Percentiles rank a stretch among this genome's conserved stretches.
Conservation (phyloP, 192 early-diverging fungal species). For the Irineochytrium annulatum region DNA sequence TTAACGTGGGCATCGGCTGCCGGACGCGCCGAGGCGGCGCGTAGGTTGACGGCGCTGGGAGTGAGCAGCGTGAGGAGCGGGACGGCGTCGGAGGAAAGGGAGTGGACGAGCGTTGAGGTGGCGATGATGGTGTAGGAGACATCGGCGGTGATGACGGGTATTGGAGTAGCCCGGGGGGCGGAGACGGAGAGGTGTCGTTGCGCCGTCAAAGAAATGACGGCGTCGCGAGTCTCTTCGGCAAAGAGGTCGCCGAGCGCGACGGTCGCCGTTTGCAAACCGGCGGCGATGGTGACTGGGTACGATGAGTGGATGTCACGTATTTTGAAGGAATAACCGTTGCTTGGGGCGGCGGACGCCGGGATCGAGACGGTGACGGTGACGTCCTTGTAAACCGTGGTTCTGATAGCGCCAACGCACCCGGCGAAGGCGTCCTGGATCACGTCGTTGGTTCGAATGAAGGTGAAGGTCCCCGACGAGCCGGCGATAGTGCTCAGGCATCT, state of each 20-base stretch:
- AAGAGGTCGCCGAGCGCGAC: constrained; percentile 15
- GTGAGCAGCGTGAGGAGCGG: neutral
- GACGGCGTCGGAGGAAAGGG: neutral
- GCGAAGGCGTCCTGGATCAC: constrained; percentile 17
- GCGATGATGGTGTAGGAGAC: neutral
- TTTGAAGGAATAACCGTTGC: neutral
- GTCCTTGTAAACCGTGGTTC: constrained; percentile 8
- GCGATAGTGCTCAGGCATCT: neutral
- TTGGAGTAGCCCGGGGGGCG: neutral
- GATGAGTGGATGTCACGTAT: neutral
- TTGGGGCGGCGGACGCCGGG: neutral
- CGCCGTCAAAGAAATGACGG: constrained; percentile 3
- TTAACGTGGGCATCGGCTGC: neutral
- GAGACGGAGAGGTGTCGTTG: neutral
- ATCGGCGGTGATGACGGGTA: neutral
- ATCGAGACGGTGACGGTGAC: neutral
- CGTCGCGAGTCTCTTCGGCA: constrained; percentile 21
- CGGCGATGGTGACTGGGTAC: neutral
- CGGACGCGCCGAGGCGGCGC: neutral
- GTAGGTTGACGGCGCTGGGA: neutral
- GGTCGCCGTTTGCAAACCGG: neutral
- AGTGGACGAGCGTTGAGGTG: neutral
- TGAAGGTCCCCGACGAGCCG: constrained; percentile 13
- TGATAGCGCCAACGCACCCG: constrained; percentile 11
- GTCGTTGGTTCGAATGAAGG: constrained; percentile 1